Evolutionary conservation across 73 alveolate species (phyloP).

Genomic region (Paramecium tetraurelia): DNA sequence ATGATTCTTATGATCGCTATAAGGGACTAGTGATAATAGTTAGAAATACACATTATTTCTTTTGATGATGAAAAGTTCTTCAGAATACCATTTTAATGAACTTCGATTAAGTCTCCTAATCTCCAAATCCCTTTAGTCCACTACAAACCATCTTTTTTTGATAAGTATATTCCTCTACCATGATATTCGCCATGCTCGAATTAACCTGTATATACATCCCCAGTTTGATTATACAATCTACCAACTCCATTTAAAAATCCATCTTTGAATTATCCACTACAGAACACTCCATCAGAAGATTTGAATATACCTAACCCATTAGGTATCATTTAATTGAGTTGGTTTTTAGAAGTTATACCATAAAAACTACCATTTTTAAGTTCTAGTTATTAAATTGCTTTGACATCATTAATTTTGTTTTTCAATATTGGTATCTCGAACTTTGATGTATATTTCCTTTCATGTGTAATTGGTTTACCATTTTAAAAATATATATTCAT

Average conservation of each 20-base stretch:
- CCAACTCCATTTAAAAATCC: background rate
- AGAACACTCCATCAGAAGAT: background rate
- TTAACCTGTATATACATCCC: background rate
- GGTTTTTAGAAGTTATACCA: background rate
- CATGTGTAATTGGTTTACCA: background rate
- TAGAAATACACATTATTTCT: conserved; percentile 13
- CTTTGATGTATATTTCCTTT: background rate
- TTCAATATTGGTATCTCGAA: background rate
- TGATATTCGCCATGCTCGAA: background rate
- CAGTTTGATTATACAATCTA: background rate
- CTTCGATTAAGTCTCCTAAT: background rate
- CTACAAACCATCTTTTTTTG: background rate
- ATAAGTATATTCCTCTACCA: background rate
- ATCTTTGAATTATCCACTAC: background rate
- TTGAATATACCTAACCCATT: background rate
- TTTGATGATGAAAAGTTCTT: background rate
- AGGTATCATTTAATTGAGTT: background rate
- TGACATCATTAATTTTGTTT: background rate
- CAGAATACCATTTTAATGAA: background rate
- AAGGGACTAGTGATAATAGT: background rate
- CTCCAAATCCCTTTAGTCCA: background rate
- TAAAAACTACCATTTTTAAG: background rate
- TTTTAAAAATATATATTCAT: background rate
- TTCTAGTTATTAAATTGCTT: background rate
- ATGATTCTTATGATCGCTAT: background rate